Conservation (phyloP, 768 basidiomycete genomes). For the Trichaptum fuscoviolaceum region DNA sequence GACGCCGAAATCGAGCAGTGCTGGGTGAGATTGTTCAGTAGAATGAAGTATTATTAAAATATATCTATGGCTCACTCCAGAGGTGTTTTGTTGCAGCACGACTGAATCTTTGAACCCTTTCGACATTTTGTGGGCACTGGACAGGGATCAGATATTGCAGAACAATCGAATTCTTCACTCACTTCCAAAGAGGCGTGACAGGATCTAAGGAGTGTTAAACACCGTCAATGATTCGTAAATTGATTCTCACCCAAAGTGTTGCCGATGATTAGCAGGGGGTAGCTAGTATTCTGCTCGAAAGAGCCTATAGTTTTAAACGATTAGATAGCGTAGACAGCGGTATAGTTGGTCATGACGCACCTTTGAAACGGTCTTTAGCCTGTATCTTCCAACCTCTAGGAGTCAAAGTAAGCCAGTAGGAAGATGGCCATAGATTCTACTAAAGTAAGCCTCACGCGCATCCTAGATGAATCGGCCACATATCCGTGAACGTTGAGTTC, state of each 20-base stretch:
- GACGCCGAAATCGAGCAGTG: conserved; percentile 29
- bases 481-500: not conserved
- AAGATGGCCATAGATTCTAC: not conserved
- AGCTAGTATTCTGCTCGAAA: conserved; percentile 17
- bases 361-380: conserved; percentile 3
- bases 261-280: conserved; percentile 21
- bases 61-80: conserved; percentile 7
- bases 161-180: not conserved
- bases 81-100: conserved; percentile 13
- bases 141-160: not conserved
- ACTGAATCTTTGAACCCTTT: conserved; percentile 12
- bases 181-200: conserved; percentile 12
- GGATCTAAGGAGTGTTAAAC: conserved; percentile 9
- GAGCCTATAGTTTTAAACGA: not conserved
- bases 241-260: conserved; percentile 14
- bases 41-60: not conserved
- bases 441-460: not conserved
- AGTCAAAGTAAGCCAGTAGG: not conserved
- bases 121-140: not conserved
- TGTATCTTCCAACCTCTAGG: not conserved
- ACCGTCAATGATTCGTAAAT: not conserved
- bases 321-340: not conserved
- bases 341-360: not conserved
- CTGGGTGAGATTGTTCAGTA: conserved; percentile 9
- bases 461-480: not conserved